Percentiles rank a stretch among this genome's conserved stretches.
These are phyloP conservation scores for Malania oleifera DNA, from an alignment of 164 flowering plant genomes.

Conservation along the genomic window DNA sequence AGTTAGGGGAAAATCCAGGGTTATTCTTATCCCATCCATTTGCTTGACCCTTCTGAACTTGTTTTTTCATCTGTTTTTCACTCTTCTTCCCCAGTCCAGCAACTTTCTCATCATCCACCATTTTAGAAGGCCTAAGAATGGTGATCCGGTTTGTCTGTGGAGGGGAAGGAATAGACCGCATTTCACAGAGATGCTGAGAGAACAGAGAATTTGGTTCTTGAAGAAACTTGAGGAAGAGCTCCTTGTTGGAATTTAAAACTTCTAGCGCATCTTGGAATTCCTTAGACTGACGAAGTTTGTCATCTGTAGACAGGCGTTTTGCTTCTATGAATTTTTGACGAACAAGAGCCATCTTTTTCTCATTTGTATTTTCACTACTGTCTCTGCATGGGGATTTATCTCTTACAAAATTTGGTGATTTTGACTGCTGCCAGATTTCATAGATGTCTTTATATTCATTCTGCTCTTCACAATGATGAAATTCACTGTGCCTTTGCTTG, in stretches of 20 bases:
- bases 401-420: slow-evolving; percentile 20
- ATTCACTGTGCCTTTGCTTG: slow-evolving; percentile 30
- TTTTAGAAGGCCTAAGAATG: slow-evolving; percentile 77
- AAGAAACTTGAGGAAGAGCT: slow-evolving; percentile 69
- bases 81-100: slow-evolving; percentile 26
- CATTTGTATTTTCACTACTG: slow-evolving; percentile 35
- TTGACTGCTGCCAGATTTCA: slow-evolving; percentile 61
- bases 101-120: slow-evolving; percentile 30
- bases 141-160: slow-evolving; percentile 80
- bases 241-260: slow-evolving; percentile 72
- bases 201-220: slow-evolving; percentile 77
- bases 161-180: slow-evolving; percentile 46
- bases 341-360: slow-evolving; percentile 72
- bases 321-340: slow-evolving; percentile 89
- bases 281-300: slow-evolving; percentile 71
- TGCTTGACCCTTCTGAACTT: slow-evolving; percentile 23
- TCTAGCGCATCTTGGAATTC: slow-evolving; percentile 90
- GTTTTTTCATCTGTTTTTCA: slow-evolving; percentile 33
- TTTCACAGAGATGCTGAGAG: slow-evolving; percentile 42
- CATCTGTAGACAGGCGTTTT: slow-evolving; percentile 72
- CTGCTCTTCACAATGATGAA: slow-evolving; percentile 29
- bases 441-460: slow-evolving; percentile 54
- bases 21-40: slow-evolving; percentile 33
- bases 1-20: slow-evolving; percentile 23
- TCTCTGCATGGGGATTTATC: slow-evolving; percentile 38